These are phyloP conservation scores for Hippophae gyantsensis DNA, from an alignment of 306 rosid genomes.

Conservation along the genomic window DNA sequence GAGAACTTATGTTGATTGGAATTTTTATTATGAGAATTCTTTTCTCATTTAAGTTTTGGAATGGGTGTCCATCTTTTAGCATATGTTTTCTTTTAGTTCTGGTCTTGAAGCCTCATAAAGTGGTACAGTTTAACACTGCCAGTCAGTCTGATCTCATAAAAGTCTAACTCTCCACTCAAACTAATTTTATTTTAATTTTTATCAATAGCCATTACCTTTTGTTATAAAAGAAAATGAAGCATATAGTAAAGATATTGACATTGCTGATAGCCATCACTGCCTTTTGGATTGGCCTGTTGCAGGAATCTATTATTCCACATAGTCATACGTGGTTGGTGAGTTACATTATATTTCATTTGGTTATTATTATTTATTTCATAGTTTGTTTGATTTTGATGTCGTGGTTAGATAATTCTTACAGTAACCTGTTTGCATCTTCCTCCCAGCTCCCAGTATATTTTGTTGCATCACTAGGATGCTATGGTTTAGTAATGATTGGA, in stretches of 20 bases:
- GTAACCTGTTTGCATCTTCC: slow-evolving; percentile 14
- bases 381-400: background rate
- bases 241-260: slow-evolving; percentile 58
- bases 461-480: slow-evolving; percentile 78
- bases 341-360: slow-evolving; percentile 1
- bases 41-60: too few species aligned
- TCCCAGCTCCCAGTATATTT: slow-evolving; percentile 75
- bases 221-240: slow-evolving; percentile 46
- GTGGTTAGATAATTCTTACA: slow-evolving; percentile 16
- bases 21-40: too few species aligned
- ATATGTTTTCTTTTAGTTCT: too few species aligned
- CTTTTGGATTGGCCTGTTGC: slow-evolving; percentile 68
- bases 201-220: too few species aligned
- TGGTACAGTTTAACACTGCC: too few species aligned
- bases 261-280: slow-evolving; percentile 53
- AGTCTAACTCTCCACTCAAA: too few species aligned
- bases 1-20: too few species aligned
- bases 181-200: too few species aligned
- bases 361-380: background rate
- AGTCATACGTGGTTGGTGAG: slow-evolving; percentile 79
- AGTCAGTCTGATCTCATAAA: too few species aligned
- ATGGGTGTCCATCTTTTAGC: too few species aligned
- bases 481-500: slow-evolving; percentile 88
- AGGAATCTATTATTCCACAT: slow-evolving; percentile 38
- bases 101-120: too few species aligned